These are phyloP conservation scores for Fusarium albidum DNA, from an alignment of 2,329 filamentous ascomycete genomes.

Conservation along the genomic window DNA sequence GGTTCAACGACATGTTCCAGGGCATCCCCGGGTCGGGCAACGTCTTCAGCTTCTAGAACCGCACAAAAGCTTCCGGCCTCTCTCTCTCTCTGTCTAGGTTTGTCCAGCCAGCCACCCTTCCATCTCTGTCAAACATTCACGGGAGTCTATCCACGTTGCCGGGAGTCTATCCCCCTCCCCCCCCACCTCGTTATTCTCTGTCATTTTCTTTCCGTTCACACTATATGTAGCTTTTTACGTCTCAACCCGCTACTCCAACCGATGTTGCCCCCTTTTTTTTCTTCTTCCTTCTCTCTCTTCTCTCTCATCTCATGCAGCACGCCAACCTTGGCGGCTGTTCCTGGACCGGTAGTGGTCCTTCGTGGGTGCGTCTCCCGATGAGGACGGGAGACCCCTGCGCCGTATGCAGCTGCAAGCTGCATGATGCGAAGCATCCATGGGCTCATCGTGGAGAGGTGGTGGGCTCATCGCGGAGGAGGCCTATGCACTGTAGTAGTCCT, in stretches of 20 bases:
- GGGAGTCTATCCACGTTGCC: too few species aligned
- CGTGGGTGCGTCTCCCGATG: constrained; percentile 2
- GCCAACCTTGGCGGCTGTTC: not conserved
- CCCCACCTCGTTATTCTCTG: not conserved
- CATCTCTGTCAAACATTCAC: not conserved
- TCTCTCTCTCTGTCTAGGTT: not conserved
- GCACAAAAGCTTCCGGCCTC: not conserved
- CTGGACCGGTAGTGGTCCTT: constrained; percentile 8
- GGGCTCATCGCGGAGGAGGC: not conserved
- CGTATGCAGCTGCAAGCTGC: constrained; percentile 5
- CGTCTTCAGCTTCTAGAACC: constrained; percentile 45
- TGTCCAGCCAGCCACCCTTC: too few species aligned
- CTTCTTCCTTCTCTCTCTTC: not conserved
- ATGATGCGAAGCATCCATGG: not conserved
- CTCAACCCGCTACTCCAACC: constrained; percentile 7
- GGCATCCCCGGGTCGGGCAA: constrained; percentile 43
- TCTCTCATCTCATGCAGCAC: constrained; percentile 1
- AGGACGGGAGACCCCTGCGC: constrained; percentile 7
- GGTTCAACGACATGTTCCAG: constrained; percentile 50
- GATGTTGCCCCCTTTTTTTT: constrained; percentile 3
- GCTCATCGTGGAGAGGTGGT: not conserved
- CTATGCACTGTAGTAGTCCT: not conserved
- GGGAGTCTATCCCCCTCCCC: too few species aligned
- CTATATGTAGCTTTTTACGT: not conserved
- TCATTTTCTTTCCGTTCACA: not conserved